Percentiles rank a stretch among this genome's conserved stretches.
These are phyloP conservation scores for Achlya hypogyna DNA, from an alignment of 352 stramenopile genomes.

Conservation along the genomic window DNA sequence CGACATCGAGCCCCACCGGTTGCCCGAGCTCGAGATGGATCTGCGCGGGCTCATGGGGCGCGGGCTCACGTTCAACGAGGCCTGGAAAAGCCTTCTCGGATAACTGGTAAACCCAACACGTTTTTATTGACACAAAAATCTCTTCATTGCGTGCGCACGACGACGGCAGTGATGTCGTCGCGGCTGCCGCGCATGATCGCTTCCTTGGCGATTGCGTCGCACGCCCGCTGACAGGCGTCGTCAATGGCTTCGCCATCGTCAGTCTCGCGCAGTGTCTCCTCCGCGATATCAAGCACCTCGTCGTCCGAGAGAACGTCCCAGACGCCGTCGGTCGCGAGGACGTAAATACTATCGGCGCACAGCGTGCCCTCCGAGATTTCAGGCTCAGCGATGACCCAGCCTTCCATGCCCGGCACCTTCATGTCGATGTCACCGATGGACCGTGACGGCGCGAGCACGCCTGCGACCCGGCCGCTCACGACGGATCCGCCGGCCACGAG, in stretches of 20 bases:
- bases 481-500: constrained; percentile 53
- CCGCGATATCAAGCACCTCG: constrained; percentile 40
- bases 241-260: background rate
- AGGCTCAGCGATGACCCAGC: constrained; percentile 63
- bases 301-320: constrained; percentile 60
- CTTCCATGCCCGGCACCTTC: constrained; percentile 57
- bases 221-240: constrained; percentile 32
- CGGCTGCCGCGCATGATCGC: constrained; percentile 42
- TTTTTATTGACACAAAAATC: background rate
- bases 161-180: constrained; percentile 56
- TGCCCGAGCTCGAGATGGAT: constrained; percentile 1
- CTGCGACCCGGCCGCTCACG: constrained; percentile 57
- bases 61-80: constrained; percentile 34
- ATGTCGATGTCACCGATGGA: constrained; percentile 80
- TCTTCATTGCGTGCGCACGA: constrained; percentile 24
- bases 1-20: constrained; percentile 2
- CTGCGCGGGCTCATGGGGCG: constrained; percentile 32
- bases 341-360: constrained; percentile 31
- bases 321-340: constrained; percentile 68
- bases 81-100: constrained; percentile 34
- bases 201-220: constrained; percentile 42
- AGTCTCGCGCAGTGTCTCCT: constrained; percentile 26
- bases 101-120: constrained; percentile 4
- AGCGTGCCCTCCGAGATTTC: constrained; percentile 47
- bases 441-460: constrained; percentile 71